phyloP scores from a whole-genome alignment of 2,329 filamentous ascomycete genomes.

The Diaporthe aspalathi region DNA sequence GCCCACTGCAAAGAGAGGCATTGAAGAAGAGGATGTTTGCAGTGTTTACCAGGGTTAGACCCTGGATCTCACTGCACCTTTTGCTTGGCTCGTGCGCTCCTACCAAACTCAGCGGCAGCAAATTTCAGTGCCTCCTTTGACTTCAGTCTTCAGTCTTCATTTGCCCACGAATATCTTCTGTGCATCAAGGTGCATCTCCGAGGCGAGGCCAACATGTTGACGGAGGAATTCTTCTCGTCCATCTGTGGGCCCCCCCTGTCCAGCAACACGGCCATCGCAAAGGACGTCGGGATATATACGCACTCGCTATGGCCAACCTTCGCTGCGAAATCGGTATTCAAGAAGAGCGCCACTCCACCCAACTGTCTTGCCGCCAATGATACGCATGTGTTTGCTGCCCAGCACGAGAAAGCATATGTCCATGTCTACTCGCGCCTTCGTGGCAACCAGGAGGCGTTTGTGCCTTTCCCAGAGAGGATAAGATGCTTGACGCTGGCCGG shows the following conservation, averaged over 20 bases:
- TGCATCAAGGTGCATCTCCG: not conserved
- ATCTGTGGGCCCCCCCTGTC: slow-evolving; percentile 68
- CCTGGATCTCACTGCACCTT: not conserved
- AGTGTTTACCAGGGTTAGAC: not conserved
- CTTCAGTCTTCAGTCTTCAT: not conserved
- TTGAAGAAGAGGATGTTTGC: too few species aligned
- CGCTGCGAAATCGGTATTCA: slow-evolving; percentile 82
- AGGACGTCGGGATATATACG: slow-evolving; percentile 89
- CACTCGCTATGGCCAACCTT: slow-evolving; percentile 84
- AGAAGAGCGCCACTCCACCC: slow-evolving; percentile 86
- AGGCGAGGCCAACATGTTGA: slow-evolving; percentile 59
- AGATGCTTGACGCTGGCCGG: slow-evolving; percentile 79
- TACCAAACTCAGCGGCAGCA: slow-evolving; percentile 6
- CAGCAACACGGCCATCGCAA: slow-evolving; percentile 72
- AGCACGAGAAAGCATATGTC: slow-evolving; percentile 90
- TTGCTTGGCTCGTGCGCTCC: slow-evolving; percentile 11
- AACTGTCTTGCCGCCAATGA: slow-evolving; percentile 84
- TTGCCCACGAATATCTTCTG: not conserved
- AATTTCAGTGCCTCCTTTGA: slow-evolving; percentile 16
- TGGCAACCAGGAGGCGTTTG: slow-evolving; percentile 87
- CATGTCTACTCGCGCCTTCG: slow-evolving; percentile 90
- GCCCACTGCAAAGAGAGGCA: not conserved
- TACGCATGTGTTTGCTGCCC: slow-evolving; percentile 90
- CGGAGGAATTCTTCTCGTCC: slow-evolving; percentile 70
- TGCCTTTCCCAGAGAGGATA: slow-evolving; percentile 90